Conservation (phyloP, 257 asterid species). For the Solanum lignicaule region DNA sequence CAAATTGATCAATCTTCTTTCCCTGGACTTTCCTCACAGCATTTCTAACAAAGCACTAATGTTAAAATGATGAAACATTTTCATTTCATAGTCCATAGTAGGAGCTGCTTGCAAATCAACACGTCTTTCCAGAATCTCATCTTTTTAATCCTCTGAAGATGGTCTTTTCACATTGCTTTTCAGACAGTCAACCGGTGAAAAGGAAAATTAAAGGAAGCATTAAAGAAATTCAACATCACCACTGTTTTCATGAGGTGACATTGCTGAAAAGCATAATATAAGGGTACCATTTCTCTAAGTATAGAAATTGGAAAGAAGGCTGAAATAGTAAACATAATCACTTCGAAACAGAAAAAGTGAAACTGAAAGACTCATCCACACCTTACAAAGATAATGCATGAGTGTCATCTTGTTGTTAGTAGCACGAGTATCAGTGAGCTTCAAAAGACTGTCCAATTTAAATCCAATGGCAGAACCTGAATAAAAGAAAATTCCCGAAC, state of each 20-base stretch:
- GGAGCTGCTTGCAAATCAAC: background rate
- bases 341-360: background rate
- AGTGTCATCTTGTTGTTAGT: constrained; percentile 92
- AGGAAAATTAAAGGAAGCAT: background rate
- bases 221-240: background rate
- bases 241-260: background rate
- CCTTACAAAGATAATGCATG: constrained; percentile 99
- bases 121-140: background rate
- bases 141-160: background rate
- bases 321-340: background rate
- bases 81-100: background rate
- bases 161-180: background rate
- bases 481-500: background rate
- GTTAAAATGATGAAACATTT: background rate
- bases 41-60: background rate
- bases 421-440: constrained; percentile 94
- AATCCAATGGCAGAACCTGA: constrained; percentile 95
- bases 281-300: background rate
- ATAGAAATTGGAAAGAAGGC: background rate
- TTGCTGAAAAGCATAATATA: background rate
- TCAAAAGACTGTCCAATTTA: constrained; percentile 96
- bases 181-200: background rate
- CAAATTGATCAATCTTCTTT: background rate
- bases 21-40: background rate
- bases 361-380: constrained; percentile 18